phyloP scores from a whole-genome alignment of 2,329 filamentous ascomycete genomes.

The Aspergillus vadensis region DNA sequence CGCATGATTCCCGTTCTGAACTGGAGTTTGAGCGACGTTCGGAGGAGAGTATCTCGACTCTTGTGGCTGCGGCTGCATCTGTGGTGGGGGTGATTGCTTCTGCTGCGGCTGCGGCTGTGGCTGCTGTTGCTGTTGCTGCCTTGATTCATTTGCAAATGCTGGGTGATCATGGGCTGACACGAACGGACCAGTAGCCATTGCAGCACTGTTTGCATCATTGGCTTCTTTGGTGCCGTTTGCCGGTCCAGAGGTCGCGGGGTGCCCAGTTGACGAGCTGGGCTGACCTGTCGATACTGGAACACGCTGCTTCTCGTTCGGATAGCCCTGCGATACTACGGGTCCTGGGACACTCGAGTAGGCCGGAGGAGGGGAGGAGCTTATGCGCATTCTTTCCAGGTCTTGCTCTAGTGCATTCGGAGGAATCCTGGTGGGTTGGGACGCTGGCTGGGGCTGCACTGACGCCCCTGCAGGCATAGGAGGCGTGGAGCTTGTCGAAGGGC shows the following conservation, averaged over 20 bases:
- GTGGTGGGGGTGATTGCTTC: background rate
- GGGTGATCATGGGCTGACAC: slow-evolving; percentile 65
- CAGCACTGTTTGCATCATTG: slow-evolving; percentile 20
- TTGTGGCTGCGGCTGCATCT: slow-evolving; percentile 15
- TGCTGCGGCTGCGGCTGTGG: slow-evolving; percentile 14
- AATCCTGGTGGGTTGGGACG: slow-evolving; percentile 37
- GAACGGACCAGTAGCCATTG: slow-evolving; percentile 23
- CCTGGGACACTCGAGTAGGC: slow-evolving; percentile 80
- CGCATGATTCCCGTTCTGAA: slow-evolving; percentile 13
- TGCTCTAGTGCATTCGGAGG: slow-evolving; percentile 76
- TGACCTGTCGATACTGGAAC: slow-evolving; percentile 36
- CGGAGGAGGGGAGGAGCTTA: slow-evolving; percentile 84
- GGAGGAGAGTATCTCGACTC: slow-evolving; percentile 42
- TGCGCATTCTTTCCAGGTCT: slow-evolving; percentile 80
- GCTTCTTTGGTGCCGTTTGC: slow-evolving; percentile 13
- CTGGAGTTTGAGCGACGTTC: slow-evolving; percentile 32
- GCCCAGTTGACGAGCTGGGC: slow-evolving; percentile 21
- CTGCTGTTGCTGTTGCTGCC: slow-evolving; percentile 49
- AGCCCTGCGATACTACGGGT: slow-evolving; percentile 55
- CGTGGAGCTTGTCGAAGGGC: slow-evolving; percentile 41
- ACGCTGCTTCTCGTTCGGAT: slow-evolving; percentile 77
- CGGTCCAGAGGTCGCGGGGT: slow-evolving; percentile 31
- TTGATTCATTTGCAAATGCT: slow-evolving; percentile 84
- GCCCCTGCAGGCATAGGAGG: slow-evolving; percentile 32
- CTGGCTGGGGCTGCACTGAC: slow-evolving; percentile 23